Evolutionary conservation across 2,329 filamentous ascomycete genomes (phyloP).

Genomic region (Beauveria sp.): DNA sequence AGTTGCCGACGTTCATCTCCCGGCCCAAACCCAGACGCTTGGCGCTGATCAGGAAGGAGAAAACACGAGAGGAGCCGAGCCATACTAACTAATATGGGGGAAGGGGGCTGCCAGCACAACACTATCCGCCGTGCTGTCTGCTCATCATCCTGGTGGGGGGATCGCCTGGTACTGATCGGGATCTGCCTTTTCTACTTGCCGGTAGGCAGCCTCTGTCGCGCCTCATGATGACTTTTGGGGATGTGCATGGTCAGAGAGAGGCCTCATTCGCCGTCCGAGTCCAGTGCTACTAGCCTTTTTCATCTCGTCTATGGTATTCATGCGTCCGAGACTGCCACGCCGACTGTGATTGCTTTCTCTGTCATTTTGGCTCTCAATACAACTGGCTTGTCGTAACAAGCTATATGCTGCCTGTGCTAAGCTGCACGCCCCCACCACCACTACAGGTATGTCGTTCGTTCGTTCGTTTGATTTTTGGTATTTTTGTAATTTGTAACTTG

Average conservation of each 20-base stretch:
- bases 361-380: background rate
- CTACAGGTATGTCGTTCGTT: background rate
- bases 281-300: background rate
- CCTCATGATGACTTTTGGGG: background rate
- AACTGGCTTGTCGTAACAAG: background rate
- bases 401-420: background rate
- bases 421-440: slow-evolving; percentile 1
- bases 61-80: background rate
- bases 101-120: background rate
- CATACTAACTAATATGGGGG: background rate
- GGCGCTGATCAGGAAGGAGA: slow-evolving; percentile 3
- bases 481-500: background rate
- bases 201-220: background rate
- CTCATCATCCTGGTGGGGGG: background rate
- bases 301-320: background rate
- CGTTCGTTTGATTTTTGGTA: background rate
- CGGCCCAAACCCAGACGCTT: background rate
- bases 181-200: background rate
- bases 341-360: background rate
- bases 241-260: background rate
- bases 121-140: background rate
- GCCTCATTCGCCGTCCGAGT: background rate
- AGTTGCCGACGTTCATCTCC: slow-evolving; percentile 7
- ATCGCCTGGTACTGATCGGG: slow-evolving; percentile 4
- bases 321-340: background rate